phyloP scores from a whole-genome alignment of 2,329 filamentous ascomycete species.

The Fusarium clavum region DNA sequence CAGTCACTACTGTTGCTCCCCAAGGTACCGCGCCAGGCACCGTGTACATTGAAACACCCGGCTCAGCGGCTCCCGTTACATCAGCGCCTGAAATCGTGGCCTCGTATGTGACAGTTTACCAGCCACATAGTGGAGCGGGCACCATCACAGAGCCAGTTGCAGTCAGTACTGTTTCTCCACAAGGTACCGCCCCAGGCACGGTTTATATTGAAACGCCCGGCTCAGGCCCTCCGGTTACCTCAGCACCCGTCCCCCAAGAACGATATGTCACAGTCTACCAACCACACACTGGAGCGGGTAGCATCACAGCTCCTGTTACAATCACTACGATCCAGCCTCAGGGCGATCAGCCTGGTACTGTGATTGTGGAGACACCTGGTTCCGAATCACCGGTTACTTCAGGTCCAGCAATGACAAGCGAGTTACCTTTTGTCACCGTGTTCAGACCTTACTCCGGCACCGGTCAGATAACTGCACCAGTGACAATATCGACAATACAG shows the following conservation, averaged over 20 bases:
- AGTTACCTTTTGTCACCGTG: constrained; percentile 1
- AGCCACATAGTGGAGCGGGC: too few species aligned
- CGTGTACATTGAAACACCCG: too few species aligned
- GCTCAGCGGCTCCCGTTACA: too few species aligned
- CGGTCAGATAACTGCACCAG: not conserved
- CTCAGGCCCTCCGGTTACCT: not conserved
- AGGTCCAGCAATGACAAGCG: not conserved
- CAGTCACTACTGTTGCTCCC: not conserved
- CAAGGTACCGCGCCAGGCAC: too few species aligned
- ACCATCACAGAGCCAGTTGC: not conserved
- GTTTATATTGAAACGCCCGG: constrained; percentile 23
- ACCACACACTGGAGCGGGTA: not conserved
- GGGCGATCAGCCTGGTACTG: constrained; percentile 8
- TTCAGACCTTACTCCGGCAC: constrained; percentile 2
- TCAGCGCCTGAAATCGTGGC: too few species aligned
- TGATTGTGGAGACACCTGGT: constrained; percentile 23
- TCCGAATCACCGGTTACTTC: not conserved
- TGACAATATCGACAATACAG: constrained; percentile 7
- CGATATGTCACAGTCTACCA: constrained; percentile 18
- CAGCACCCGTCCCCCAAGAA: not conserved
- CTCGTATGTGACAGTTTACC: too few species aligned
- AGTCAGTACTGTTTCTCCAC: constrained; percentile 5
- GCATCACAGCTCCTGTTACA: constrained; percentile 9
- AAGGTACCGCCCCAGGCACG: constrained; percentile 14
- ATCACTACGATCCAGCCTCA: constrained; percentile 9